phyloP scores from a whole-genome alignment of 78 protist species.

The Fonticula alba region DNA sequence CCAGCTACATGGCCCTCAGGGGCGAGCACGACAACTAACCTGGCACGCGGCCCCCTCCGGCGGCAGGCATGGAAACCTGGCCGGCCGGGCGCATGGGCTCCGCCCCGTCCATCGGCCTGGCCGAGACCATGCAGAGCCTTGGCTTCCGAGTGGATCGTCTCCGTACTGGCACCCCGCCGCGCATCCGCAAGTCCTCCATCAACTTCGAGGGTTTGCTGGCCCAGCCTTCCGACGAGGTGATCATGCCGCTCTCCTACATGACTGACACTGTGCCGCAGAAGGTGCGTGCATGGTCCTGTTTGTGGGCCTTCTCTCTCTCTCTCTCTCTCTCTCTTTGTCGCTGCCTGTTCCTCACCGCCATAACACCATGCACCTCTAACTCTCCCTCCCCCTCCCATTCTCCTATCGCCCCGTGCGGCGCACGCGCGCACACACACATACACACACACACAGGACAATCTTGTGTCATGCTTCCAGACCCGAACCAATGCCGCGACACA shows the following conservation, averaged over 20 bases:
- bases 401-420: too few species aligned
- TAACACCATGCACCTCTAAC: too few species aligned
- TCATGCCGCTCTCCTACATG: slow-evolving; percentile 51
- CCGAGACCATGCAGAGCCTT: slow-evolving; percentile 25
- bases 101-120: slow-evolving; percentile 41
- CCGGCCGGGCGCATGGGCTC: slow-evolving; percentile 41
- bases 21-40: too few species aligned
- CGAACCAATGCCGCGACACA: slow-evolving; percentile 50
- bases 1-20: background rate
- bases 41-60: background rate
- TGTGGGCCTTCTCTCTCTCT: too few species aligned
- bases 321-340: too few species aligned
- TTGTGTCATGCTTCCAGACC: slow-evolving; percentile 45
- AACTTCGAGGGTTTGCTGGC: slow-evolving; percentile 21
- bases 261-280: slow-evolving; percentile 14
- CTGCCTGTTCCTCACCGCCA: background rate
- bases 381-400: too few species aligned
- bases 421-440: too few species aligned
- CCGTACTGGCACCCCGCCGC: slow-evolving; percentile 71
- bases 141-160: slow-evolving; percentile 59
- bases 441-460: background rate
- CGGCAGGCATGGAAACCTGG: background rate
- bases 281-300: background rate
- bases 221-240: slow-evolving; percentile 45
- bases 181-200: slow-evolving; percentile 42